Evolutionary conservation across 2,329 filamentous ascomycete genomes (phyloP), one percentile per base, ranked within the genome.

Genomic region (Fusarium sp.): DNA sequence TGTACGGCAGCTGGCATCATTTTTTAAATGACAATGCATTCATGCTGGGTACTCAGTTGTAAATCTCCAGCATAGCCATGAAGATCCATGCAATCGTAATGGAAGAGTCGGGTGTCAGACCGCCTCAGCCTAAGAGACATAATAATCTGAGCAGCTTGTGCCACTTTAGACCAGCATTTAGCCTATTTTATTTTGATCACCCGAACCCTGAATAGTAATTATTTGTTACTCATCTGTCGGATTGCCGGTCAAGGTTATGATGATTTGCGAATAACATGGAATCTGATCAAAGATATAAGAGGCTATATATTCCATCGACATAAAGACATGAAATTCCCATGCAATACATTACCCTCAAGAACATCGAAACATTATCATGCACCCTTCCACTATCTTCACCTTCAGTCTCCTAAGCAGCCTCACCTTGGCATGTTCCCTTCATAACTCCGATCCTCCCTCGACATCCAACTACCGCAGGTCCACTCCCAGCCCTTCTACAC

Each of bases 261-360:
- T 16, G 30, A 8, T 18, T 3, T 18, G 16, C 9, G 34, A 9
- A n/a, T n/a, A 5, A 11, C 16, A 37, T 9, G 16, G 9, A 11
- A 37, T 4, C 9, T 37, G 9, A 37, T 2, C 32, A n/a, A 37
- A 37, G 5, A 37, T 37, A 37, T 37, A 37, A 37, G 34, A 37
- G 18, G 5, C 5, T 1, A 5, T 0, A 11, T 7, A 6, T 9
- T n/a, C 18, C 34, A n/a, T n/a, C 18, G 9, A 6, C 18, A n/a
- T 11, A 3, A 18, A 11, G 32, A 37, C 32, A 18, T 34, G 4
- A 10, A 18, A 2, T 34, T 34, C 32, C 10, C 32, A n/a, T 11
- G 6, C 9, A n/a, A 4, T 6, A 37, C 32, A 11, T 11, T 2
- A 4, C 16, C 5, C 9, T 37, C 5, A 6, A 11, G 9, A 6